Conservation (phyloP, 371 early-diverging fungal genomes). For the Syncephalis fuscata region DNA sequence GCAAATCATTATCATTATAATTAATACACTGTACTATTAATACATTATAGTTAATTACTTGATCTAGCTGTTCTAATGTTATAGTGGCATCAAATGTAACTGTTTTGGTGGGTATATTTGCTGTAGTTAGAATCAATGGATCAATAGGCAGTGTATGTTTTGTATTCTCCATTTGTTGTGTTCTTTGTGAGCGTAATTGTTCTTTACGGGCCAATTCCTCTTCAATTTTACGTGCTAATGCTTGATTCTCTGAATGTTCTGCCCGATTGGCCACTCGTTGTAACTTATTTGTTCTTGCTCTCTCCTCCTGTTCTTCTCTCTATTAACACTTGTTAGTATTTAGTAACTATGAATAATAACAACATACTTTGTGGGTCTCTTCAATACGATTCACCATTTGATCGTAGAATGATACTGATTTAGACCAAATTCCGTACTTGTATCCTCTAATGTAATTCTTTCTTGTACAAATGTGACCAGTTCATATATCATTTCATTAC, state of each 20-base stretch:
- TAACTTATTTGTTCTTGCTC: slow-evolving; percentile 16
- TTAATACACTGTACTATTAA: neutral
- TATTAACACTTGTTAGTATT: slow-evolving; percentile 7
- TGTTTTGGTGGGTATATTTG: neutral
- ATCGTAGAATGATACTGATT: slow-evolving; percentile 31
- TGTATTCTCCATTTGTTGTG: slow-evolving; percentile 7
- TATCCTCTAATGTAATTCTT: slow-evolving; percentile 43
- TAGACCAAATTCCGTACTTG: slow-evolving; percentile 18
- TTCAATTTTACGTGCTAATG: slow-evolving; percentile 18
- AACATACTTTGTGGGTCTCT: slow-evolving; percentile 21
- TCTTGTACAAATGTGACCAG: slow-evolving; percentile 40
- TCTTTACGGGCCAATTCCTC: slow-evolving; percentile 23
- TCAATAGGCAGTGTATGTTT: slow-evolving; percentile 12
- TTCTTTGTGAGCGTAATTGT: slow-evolving; percentile 6
- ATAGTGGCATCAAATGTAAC: slow-evolving; percentile 4
- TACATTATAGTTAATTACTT: slow-evolving; percentile 4
- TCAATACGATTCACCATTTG: slow-evolving; percentile 41
- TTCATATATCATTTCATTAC: slow-evolving; percentile 63
- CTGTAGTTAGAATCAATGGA: slow-evolving; percentile 9
- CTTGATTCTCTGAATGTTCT: slow-evolving; percentile 1
- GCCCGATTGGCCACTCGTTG: slow-evolving; percentile 19
- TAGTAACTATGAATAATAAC: neutral
- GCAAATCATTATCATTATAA: neutral
- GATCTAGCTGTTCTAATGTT: neutral
- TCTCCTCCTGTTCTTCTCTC: slow-evolving; percentile 13